These are phyloP conservation scores for Hanseniaspora singularis DNA, from an alignment of 805 yeast species.

Conservation along the genomic window DNA sequence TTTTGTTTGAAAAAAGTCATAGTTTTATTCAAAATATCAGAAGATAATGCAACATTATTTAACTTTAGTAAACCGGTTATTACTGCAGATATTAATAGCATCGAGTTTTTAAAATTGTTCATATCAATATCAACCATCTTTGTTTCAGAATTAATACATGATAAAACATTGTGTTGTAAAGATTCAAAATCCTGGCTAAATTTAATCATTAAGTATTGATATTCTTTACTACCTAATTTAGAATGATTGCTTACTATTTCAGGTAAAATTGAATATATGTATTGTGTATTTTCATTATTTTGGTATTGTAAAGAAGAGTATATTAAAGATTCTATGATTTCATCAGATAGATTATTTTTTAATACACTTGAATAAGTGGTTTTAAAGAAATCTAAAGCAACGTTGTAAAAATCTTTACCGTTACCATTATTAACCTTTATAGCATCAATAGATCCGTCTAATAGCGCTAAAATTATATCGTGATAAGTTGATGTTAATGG, in stretches of 20 bases:
- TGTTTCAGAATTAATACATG: background rate
- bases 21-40: slow-evolving; percentile 45
- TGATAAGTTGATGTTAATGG: slow-evolving; percentile 48
- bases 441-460: slow-evolving; percentile 38
- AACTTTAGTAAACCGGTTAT: slow-evolving; percentile 43
- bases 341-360: slow-evolving; percentile 33
- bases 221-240: background rate
- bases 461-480: slow-evolving; percentile 38
- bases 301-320: slow-evolving; percentile 36
- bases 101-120: slow-evolving; percentile 40
- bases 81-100: slow-evolving; percentile 27
- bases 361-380: slow-evolving; percentile 24
- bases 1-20: slow-evolving; percentile 24
- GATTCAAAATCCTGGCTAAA: slow-evolving; percentile 1
- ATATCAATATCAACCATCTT: slow-evolving; percentile 20
- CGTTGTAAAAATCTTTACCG: slow-evolving; percentile 39
- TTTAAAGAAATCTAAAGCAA: slow-evolving; percentile 38
- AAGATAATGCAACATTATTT: slow-evolving; percentile 39
- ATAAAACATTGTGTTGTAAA: background rate
- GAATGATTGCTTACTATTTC: background rate
- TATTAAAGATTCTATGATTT: slow-evolving; percentile 35
- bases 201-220: slow-evolving; percentile 1
- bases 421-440: slow-evolving; percentile 30
- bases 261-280: slow-evolving; percentile 1
- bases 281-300: slow-evolving; percentile 3